Conservation (phyloP, 768 basidiomycete genomes). For the Pleurotus djamor region DNA sequence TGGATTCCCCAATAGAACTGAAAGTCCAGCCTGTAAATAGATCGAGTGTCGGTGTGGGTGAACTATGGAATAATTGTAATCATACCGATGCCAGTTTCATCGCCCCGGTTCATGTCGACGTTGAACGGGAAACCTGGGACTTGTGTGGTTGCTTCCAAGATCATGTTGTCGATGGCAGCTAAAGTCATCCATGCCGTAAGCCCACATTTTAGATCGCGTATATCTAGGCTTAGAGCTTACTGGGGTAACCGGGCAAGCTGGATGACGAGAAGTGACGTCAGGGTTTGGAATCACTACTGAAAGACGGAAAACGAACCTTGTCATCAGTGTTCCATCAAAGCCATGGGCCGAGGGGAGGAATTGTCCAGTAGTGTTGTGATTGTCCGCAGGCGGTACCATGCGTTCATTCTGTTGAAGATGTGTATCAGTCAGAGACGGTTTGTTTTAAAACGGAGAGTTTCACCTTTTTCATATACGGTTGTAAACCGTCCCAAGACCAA, state of each 20-base stretch:
- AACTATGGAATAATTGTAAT: neutral
- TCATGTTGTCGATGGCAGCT: slow-evolving; percentile 2
- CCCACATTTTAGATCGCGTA: neutral
- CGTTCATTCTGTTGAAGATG: slow-evolving; percentile 22
- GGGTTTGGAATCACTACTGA: too few relatives aligned
- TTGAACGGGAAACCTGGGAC: slow-evolving; percentile 14
- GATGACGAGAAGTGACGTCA: neutral
- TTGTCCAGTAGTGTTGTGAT: slow-evolving; percentile 27
- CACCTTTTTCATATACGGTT: slow-evolving; percentile 19
- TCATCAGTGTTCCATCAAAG: slow-evolving; percentile 12
- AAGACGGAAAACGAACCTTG: neutral
- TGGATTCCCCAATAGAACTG: slow-evolving; percentile 12
- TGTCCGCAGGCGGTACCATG: slow-evolving; percentile 22
- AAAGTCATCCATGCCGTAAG: neutral
- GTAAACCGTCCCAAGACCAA: slow-evolving; percentile 28
- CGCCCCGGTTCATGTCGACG: slow-evolving; percentile 15
- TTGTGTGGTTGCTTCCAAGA: neutral
- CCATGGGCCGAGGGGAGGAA: slow-evolving; percentile 27
- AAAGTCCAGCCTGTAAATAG: slow-evolving; percentile 11
- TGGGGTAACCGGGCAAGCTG: slow-evolving; percentile 2
- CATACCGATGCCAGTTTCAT: slow-evolving; percentile 12
- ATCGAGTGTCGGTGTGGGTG: neutral
- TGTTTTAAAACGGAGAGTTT: too few relatives aligned
- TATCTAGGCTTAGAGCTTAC: neutral
- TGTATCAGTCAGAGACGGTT: too few relatives aligned